Percentiles rank a stretch among this genome's conserved stretches.
These are phyloP conservation scores for Lithospermum erythrorhizon DNA, from an alignment of 257 asterid species.

Conservation along the genomic window DNA sequence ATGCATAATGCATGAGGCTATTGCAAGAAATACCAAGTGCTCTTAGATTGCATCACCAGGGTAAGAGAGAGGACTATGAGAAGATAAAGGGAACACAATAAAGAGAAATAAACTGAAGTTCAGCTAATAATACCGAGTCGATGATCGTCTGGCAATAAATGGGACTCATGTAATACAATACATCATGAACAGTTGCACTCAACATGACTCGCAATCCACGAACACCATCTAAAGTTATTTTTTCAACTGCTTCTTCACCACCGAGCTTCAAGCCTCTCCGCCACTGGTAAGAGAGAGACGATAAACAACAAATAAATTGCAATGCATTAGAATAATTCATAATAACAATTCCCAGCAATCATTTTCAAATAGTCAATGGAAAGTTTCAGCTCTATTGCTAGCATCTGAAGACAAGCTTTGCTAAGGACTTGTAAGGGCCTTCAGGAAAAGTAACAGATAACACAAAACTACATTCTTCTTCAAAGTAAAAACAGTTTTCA, in stretches of 20 bases:
- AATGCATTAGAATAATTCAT: background rate
- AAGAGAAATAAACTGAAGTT: background rate
- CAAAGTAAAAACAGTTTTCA: background rate
- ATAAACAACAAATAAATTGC: slow-evolving; percentile 13
- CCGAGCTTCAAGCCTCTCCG: slow-evolving; percentile 87
- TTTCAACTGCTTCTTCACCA: slow-evolving; percentile 89
- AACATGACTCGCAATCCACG: slow-evolving; percentile 84
- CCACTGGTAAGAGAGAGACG: slow-evolving; percentile 40
- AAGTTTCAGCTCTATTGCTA: too few species aligned
- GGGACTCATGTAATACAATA: slow-evolving; percentile 97
- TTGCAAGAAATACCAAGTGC: too few species aligned
- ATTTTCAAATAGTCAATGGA: too few species aligned
- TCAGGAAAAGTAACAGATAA: background rate
- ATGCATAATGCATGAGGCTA: too few species aligned
- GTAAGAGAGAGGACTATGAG: background rate
- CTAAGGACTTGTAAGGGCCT: background rate
- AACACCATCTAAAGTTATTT: slow-evolving; percentile 84
- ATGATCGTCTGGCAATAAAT: slow-evolving; percentile 90
- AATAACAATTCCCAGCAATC: too few species aligned
- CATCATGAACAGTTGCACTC: slow-evolving; percentile 98
- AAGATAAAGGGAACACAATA: background rate
- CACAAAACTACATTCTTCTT: background rate
- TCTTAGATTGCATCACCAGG: background rate
- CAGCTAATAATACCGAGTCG: slow-evolving; percentile 53
- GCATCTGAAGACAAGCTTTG: background rate